A percentile compares a stretch with the other conserved stretches of the same genome.
These are phyloP conservation scores for Ceratocystis destructans DNA, from an alignment of 2,329 filamentous ascomycete genomes.

Conservation along the genomic window DNA sequence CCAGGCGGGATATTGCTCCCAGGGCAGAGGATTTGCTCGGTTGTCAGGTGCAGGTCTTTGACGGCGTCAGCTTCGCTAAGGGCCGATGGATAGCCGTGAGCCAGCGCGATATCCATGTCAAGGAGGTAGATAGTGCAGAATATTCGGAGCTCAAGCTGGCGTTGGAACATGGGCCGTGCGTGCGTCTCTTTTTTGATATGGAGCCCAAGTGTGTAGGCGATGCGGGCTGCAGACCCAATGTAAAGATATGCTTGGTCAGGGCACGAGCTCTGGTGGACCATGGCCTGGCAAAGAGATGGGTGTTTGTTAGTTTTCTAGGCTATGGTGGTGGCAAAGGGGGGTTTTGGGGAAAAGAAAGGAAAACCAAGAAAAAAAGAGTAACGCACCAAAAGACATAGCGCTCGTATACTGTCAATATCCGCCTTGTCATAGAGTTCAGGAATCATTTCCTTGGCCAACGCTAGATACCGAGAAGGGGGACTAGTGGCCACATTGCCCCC, in stretches of 20 bases:
- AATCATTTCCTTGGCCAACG: constrained; percentile 22
- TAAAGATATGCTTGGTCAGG: constrained; percentile 24
- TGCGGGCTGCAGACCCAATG: constrained; percentile 23
- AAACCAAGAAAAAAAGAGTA: neutral
- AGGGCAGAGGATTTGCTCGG: constrained; percentile 22
- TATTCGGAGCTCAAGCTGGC: constrained; percentile 23
- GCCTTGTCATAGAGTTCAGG: constrained; percentile 23
- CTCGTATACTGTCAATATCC: constrained; percentile 23
- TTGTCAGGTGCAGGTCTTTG: constrained; percentile 9
- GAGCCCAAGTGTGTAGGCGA: constrained; percentile 23
- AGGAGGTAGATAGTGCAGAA: constrained; percentile 23
- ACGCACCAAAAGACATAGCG: constrained; percentile 23
- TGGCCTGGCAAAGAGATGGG: neutral
- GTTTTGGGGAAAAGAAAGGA: neutral
- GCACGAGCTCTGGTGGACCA: constrained; percentile 19
- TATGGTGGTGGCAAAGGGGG: neutral
- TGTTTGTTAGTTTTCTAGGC: neutral
- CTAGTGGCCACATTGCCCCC: constrained; percentile 6
- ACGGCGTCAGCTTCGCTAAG: constrained; percentile 20
- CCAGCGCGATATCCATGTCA: constrained; percentile 23
- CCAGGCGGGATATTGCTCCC: constrained; percentile 24
- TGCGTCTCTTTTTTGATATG: constrained; percentile 22
- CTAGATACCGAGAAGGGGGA: constrained; percentile 21
- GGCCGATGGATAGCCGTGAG: constrained; percentile 23
- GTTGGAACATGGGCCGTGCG: constrained; percentile 22